phyloP scores from a whole-genome alignment of 768 basidiomycete genomes.

The Strobilomyces echinocephalus region DNA sequence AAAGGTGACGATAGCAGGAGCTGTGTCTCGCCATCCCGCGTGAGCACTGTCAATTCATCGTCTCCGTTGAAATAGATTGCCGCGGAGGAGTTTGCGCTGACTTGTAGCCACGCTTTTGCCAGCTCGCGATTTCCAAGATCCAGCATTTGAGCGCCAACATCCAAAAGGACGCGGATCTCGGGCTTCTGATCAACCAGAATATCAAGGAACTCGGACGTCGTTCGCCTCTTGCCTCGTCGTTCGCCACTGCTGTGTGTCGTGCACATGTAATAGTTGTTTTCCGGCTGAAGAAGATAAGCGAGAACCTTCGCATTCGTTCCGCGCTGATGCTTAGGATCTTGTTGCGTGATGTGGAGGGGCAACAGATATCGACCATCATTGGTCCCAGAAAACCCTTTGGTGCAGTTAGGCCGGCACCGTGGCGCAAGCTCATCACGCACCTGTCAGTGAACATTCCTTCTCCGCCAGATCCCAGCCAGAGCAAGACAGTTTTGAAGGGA shows the following conservation, averaged over 20 bases:
- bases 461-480: neutral
- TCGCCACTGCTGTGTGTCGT: neutral
- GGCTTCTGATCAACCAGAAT: neutral
- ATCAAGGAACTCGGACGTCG: neutral
- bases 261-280: neutral
- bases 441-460: neutral
- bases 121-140: neutral
- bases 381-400: neutral
- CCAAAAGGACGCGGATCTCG: neutral
- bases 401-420: neutral
- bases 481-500: neutral
- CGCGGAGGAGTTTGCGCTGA: neutral
- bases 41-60: neutral
- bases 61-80: neutral
- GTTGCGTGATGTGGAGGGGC: neutral
- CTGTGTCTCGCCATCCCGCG: neutral
- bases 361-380: neutral
- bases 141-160: neutral
- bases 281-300: neutral
- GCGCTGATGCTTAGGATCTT: neutral
- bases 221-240: neutral
- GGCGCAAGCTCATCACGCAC: neutral
- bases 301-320: neutral
- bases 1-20: neutral
- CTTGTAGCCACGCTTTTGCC: neutral